Conservation (phyloP, 371 early-diverging fungal genomes). For the Cokeromyces recurvatus region DNA sequence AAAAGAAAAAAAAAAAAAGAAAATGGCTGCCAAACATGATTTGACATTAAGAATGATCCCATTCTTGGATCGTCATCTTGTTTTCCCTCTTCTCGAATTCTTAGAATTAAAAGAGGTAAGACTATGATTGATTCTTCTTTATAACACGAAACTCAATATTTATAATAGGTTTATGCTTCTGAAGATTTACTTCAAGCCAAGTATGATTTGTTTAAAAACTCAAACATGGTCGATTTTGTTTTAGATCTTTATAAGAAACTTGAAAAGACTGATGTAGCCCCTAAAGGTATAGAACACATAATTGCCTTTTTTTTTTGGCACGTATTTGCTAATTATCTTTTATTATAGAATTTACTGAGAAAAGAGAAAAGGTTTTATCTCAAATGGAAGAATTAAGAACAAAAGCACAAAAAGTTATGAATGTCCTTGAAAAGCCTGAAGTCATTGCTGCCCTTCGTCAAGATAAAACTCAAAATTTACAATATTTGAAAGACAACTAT, state of each 20-base stretch:
- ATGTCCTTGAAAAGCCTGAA: constrained; percentile 86
- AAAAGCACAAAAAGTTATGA: constrained; percentile 80
- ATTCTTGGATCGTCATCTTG: constrained; percentile 90
- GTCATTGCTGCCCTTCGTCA: constrained; percentile 85
- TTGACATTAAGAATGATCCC: constrained; percentile 81
- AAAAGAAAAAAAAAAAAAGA: too few species aligned
- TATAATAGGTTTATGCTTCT: constrained; percentile 63
- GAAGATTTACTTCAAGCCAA: constrained; percentile 80
- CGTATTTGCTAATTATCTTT: background rate
- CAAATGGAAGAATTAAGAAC: constrained; percentile 70
- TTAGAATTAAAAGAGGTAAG: constrained; percentile 72
- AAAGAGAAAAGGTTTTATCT: constrained; percentile 69
- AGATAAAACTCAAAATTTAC: constrained; percentile 86
- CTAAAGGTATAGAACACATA: constrained; percentile 43
- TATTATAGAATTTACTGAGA: constrained; percentile 60
- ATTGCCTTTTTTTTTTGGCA: background rate
- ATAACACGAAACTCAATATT: background rate
- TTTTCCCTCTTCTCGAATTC: constrained; percentile 85
- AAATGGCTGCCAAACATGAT: constrained; percentile 73
- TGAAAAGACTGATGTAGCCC: constrained; percentile 60
- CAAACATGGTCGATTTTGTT: constrained; percentile 93
- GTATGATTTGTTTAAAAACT: constrained; percentile 78
- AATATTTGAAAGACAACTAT: constrained; percentile 80
- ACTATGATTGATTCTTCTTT: too few species aligned
- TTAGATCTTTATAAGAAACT: constrained; percentile 77